phyloP scores from a whole-genome alignment of 495 filamentous ascomycete species.

The Venustampulla echinocandica region DNA sequence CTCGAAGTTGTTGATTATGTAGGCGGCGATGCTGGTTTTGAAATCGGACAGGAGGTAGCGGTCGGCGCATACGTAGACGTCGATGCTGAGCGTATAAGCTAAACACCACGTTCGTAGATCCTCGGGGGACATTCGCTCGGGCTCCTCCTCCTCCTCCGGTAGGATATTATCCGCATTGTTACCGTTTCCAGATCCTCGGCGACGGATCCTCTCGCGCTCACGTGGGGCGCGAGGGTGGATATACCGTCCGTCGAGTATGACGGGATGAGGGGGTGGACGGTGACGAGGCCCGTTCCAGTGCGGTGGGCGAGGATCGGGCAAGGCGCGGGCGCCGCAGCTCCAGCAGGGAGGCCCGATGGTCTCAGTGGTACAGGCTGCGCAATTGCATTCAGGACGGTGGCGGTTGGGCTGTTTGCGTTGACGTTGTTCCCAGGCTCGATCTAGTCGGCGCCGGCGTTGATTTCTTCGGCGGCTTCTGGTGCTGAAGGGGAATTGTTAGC shows the following conservation, averaged over 20 bases:
- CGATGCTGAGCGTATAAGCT: conserved; percentile 35
- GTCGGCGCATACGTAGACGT: conserved; percentile 38
- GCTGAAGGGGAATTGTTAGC: conserved; percentile 1
- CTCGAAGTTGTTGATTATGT: conserved; percentile 38
- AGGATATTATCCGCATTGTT: conserved; percentile 11
- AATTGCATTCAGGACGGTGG: conserved; percentile 35
- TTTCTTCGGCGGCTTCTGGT: conserved; percentile 29
- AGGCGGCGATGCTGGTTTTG: conserved; percentile 30
- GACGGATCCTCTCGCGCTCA: conserved; percentile 12
- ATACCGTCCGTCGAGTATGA: conserved; percentile 6
- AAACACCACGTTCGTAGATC: conserved; percentile 38
- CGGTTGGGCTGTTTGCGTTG: conserved; percentile 32
- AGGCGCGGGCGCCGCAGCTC: conserved; percentile 38
- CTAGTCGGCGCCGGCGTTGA: conserved; percentile 27
- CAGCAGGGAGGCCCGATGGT: conserved; percentile 32
- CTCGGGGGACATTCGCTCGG: conserved; percentile 29
- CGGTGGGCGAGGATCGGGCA: conserved; percentile 28
- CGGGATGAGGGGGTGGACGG: conserved; percentile 2
- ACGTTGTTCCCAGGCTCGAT: conserved; percentile 30
- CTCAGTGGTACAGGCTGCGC: conserved; percentile 29
- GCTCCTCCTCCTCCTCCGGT: conserved; percentile 8
- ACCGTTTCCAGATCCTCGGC: conserved; percentile 14
- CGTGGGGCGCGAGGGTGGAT: conserved; percentile 13
- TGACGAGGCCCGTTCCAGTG: conserved; percentile 16
- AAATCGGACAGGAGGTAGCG: conserved; percentile 36